A percentile compares a stretch with the other conserved stretches of the same genome.
These are phyloP conservation scores for Beauveria varroae DNA, from an alignment of 2,329 filamentous ascomycete species.

Conservation along the genomic window DNA sequence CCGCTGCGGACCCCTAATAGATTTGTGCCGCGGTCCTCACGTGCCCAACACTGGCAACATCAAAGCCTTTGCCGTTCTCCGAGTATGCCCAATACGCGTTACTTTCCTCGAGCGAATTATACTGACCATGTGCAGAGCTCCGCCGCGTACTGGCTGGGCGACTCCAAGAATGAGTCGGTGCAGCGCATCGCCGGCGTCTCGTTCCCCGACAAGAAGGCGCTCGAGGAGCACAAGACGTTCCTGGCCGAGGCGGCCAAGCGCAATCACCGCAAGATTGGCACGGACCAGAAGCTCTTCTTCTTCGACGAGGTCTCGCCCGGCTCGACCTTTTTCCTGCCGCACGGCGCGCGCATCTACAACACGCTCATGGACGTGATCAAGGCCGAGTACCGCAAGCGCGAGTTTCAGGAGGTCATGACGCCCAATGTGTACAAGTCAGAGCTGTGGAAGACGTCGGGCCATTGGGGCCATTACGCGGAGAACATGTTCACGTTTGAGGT, in stretches of 20 bases:
- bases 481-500: conserved; percentile 76
- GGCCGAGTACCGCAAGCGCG: conserved; percentile 84
- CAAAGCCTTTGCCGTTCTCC: conserved; percentile 91
- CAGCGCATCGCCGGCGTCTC: conserved; percentile 96
- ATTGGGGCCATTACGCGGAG: conserved; percentile 80
- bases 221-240: conserved; percentile 90
- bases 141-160: conserved; percentile 83
- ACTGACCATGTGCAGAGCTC: conserved; percentile 49
- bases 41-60: conserved; percentile 87
- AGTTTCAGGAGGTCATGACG: conserved; percentile 90
- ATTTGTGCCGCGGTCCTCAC: conserved; percentile 91
- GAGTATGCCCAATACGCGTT: conserved; percentile 30
- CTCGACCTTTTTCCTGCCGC: conserved; percentile 84
- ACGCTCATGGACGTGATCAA: conserved; percentile 74
- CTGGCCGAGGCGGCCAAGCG: conserved; percentile 97
- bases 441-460: conserved; percentile 90
- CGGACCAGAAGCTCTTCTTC: conserved; percentile 95
- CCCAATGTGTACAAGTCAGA: conserved; percentile 92
- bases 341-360: conserved; percentile 91
- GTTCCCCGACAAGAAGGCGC: conserved; percentile 89
- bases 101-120: not conserved
- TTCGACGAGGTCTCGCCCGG: conserved; percentile 93
- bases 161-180: conserved; percentile 87
- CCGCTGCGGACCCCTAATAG: conserved; percentile 85
- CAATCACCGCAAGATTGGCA: conserved; percentile 88